Percentiles rank a stretch among this genome's conserved stretches.
These are phyloP conservation scores for Moesziomyces antarcticus DNA, from an alignment of 1,284 basidiomycete species.

Conservation along the genomic window DNA sequence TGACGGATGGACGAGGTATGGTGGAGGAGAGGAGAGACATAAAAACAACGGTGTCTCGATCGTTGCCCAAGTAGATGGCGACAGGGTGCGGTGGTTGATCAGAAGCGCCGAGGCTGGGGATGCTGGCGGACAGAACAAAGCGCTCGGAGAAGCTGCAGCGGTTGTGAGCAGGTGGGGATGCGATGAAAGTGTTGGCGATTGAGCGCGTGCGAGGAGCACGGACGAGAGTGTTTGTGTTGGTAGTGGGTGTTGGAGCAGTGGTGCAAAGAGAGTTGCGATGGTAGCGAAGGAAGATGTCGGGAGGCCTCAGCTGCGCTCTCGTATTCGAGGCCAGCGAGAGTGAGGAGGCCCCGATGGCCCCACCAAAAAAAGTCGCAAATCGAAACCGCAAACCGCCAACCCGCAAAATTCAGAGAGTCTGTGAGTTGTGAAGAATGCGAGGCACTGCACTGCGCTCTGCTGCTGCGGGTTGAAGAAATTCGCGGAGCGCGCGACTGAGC, in stretches of 20 bases:
- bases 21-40: slow-evolving; percentile 50
- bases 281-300: not conserved
- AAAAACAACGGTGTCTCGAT: slow-evolving; percentile 37
- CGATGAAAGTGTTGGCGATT: not conserved
- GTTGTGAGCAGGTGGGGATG: not conserved
- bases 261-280: not conserved
- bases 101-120: not conserved
- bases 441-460: too few species aligned
- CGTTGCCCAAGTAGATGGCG: slow-evolving; percentile 16
- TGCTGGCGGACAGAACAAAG: too few species aligned
- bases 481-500: too few species aligned
- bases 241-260: not conserved
- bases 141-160: not conserved
- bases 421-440: too few species aligned
- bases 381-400: too few species aligned
- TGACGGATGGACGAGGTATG: slow-evolving; percentile 50
- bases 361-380: too few species aligned
- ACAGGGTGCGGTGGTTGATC: not conserved
- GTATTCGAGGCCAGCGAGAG: too few species aligned
- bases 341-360: too few species aligned
- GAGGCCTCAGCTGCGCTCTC: too few species aligned
- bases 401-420: too few species aligned
- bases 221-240: too few species aligned
- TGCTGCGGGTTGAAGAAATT: too few species aligned
- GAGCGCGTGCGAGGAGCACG: not conserved